These are phyloP conservation scores for Ophiostoma montium DNA, from an alignment of 2,329 filamentous ascomycete species.

Conservation along the genomic window DNA sequence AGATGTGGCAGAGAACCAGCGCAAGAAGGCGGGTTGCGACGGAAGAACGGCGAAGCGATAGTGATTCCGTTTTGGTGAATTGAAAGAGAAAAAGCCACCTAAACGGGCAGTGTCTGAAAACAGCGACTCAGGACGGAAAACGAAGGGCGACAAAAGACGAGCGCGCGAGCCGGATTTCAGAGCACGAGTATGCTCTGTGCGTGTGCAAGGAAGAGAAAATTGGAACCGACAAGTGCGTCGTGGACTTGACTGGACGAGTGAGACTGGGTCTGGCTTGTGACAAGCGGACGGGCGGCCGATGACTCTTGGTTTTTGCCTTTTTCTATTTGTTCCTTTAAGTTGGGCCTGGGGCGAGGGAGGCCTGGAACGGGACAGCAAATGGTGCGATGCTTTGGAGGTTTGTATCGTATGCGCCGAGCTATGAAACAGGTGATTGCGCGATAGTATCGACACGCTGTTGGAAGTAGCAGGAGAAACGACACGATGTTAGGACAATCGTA, in stretches of 20 bases:
- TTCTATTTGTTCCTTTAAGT: not conserved
- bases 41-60: constrained; percentile 30
- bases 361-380: not conserved
- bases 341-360: not conserved
- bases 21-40: constrained; percentile 29
- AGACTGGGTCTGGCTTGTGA: constrained; percentile 2
- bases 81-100: constrained; percentile 15
- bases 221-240: not conserved
- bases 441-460: not conserved
- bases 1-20: constrained; percentile 34
- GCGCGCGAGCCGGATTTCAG: not conserved
- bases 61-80: constrained; percentile 35
- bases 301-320: not conserved
- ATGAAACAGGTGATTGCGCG: not conserved
- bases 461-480: not conserved
- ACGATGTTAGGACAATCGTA: not conserved
- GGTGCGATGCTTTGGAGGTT: not conserved
- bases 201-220: not conserved
- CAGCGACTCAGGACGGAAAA: not conserved
- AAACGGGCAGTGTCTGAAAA: constrained; percentile 7
- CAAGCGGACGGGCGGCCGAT: constrained; percentile 1
- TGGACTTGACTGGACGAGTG: not conserved
- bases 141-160: not conserved
- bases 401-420: not conserved
- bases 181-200: not conserved